Percentiles rank a stretch among this genome's conserved stretches.
phyloP scores from a whole-genome alignment of 2,329 filamentous ascomycete species.

The Claviceps humidiphila region DNA sequence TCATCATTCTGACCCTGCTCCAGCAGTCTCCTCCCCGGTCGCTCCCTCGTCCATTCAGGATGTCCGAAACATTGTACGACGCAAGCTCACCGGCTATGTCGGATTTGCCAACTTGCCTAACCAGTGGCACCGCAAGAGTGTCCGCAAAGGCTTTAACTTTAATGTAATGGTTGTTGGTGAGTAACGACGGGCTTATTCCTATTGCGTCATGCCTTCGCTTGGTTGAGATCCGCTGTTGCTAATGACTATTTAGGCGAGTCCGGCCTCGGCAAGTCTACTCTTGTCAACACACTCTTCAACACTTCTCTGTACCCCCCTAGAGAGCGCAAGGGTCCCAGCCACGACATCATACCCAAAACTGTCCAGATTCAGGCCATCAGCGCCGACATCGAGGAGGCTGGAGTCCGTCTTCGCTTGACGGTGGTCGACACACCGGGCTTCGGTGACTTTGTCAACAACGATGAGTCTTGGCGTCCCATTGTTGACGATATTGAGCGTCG shows the following conservation, averaged over 20 bases:
- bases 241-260: slow-evolving; percentile 68
- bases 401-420: slow-evolving; percentile 87
- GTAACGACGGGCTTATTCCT: slow-evolving; percentile 24
- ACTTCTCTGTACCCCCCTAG: slow-evolving; percentile 96
- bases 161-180: slow-evolving; percentile 99
- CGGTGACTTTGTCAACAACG: slow-evolving; percentile 99
- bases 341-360: slow-evolving; percentile 97
- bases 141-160: slow-evolving; percentile 99
- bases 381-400: slow-evolving; percentile 95
- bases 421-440: slow-evolving; percentile 98
- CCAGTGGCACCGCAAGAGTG: slow-evolving; percentile 99
- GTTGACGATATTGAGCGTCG: slow-evolving; percentile 99
- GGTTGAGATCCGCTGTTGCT: neutral
- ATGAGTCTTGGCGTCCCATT: slow-evolving; percentile 98
- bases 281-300: slow-evolving; percentile 99
- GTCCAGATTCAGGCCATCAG: slow-evolving; percentile 91
- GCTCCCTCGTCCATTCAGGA: slow-evolving; percentile 40
- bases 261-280: slow-evolving; percentile 94
- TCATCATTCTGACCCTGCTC: slow-evolving; percentile 21
- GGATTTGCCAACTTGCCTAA: slow-evolving; percentile 98
- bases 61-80: slow-evolving; percentile 89
- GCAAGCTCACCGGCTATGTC: slow-evolving; percentile 96
- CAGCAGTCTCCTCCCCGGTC: slow-evolving; percentile 22
- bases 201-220: neutral
- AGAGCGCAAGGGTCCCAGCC: slow-evolving; percentile 93